These are phyloP conservation scores for Rhodomyrtus tomentosa DNA, from an alignment of 345 rosid species.

Conservation along the genomic window DNA sequence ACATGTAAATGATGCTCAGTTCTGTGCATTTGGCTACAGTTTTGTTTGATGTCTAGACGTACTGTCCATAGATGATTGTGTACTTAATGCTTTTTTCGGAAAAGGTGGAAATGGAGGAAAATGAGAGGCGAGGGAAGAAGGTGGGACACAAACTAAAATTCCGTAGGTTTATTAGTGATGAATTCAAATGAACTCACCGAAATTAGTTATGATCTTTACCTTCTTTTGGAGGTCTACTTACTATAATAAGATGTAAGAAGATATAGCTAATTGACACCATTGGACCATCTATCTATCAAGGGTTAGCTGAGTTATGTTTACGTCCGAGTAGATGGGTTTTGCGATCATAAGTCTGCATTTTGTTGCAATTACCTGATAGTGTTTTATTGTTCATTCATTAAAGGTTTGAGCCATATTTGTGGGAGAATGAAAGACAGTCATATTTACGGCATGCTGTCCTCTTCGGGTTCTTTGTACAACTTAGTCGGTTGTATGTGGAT, in stretches of 20 bases:
- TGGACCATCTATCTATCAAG: not conserved
- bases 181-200: not conserved
- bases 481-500: slow-evolving; percentile 81
- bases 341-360: not conserved
- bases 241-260: not conserved
- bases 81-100: not conserved
- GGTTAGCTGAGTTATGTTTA: not conserved
- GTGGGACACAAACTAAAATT: not conserved
- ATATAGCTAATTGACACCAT: not conserved
- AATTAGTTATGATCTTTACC: not conserved
- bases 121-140: not conserved
- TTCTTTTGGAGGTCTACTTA: not conserved
- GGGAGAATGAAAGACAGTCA: slow-evolving; percentile 92
- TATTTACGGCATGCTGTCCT: slow-evolving; percentile 91
- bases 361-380: not conserved
- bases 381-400: not conserved
- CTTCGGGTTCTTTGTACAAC: slow-evolving; percentile 97
- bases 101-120: not conserved
- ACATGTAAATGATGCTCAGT: not conserved
- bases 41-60: not conserved
- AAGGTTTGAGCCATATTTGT: slow-evolving; percentile 89
- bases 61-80: not conserved
- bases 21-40: not conserved
- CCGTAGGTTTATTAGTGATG: not conserved
- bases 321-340: not conserved